These are phyloP conservation scores for Aspergillus sp. DNA, from an alignment of 2,329 filamentous ascomycete species.

Conservation along the genomic window DNA sequence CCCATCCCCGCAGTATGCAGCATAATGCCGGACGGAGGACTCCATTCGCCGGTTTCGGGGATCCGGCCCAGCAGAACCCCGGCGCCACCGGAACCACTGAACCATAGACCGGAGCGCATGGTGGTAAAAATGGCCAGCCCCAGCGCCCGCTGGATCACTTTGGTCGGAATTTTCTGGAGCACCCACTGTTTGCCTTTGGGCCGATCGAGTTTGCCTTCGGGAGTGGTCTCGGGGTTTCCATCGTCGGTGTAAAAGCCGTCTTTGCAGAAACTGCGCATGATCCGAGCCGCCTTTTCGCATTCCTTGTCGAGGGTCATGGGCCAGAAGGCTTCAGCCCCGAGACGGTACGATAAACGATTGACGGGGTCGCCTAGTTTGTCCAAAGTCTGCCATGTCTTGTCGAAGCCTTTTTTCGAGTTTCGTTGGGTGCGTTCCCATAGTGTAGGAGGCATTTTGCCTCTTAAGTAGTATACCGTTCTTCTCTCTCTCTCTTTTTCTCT, in stretches of 20 bases:
- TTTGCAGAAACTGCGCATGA: constrained; percentile 82
- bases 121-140: constrained; percentile 91
- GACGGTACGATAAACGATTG: constrained; percentile 71
- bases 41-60: constrained; percentile 75
- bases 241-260: constrained; percentile 62
- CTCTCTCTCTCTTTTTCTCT: too few species aligned
- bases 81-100: constrained; percentile 83
- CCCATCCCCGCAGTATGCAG: constrained; percentile 82
- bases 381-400: constrained; percentile 60
- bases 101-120: constrained; percentile 87
- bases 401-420: constrained; percentile 57
- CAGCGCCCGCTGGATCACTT: constrained; percentile 80
- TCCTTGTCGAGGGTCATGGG: constrained; percentile 78
- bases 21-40: constrained; percentile 81
- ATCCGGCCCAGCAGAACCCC: constrained; percentile 78
- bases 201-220: constrained; percentile 40
- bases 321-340: constrained; percentile 78
- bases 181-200: constrained; percentile 56
- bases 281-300: constrained; percentile 83
- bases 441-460: constrained; percentile 40
- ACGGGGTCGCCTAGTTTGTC: constrained; percentile 67
- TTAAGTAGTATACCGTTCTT: neutral
- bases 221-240: constrained; percentile 41
- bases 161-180: constrained; percentile 74
- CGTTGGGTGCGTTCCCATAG: constrained; percentile 48